phyloP scores from a whole-genome alignment of 192 early-diverging fungal species.

The Oehlia diaphana region DNA sequence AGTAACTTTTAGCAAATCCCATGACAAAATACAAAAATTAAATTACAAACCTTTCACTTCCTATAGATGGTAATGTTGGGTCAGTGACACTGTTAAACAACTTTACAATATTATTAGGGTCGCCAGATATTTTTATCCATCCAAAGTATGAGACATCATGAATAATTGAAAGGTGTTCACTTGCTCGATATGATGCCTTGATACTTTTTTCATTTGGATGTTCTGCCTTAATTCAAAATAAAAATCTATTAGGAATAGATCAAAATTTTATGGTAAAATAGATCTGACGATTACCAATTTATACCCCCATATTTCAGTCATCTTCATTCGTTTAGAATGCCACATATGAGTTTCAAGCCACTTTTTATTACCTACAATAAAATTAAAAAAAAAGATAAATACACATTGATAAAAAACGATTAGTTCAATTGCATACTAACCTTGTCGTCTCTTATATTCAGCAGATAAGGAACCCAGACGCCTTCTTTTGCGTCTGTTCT shows the following conservation, averaged over 20 bases:
- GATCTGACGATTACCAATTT: conserved; percentile 51
- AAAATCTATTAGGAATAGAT: conserved; percentile 29
- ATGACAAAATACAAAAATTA: not conserved
- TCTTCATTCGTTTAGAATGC: conserved; percentile 98
- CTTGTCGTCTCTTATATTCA: conserved; percentile 23
- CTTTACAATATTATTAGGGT: conserved; percentile 41
- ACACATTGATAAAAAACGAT: not conserved
- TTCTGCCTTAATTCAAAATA: conserved; percentile 54
- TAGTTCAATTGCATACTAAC: not conserved
- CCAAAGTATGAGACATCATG: conserved; percentile 85
- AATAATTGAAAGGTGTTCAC: conserved; percentile 69
- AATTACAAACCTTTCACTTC: conserved; percentile 36
- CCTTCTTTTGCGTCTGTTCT: conserved; percentile 21
- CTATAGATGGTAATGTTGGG: conserved; percentile 52
- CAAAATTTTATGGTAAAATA: not conserved
- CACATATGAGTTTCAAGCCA: conserved; percentile 99
- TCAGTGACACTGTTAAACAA: conserved; percentile 62
- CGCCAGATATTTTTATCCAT: conserved; percentile 72
- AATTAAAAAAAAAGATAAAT: not conserved
- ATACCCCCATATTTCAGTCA: conserved; percentile 83
- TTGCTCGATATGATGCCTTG: conserved; percentile 72
- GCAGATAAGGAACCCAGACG: not conserved
- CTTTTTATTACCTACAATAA: conserved; percentile 43
- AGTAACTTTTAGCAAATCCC: not conserved
- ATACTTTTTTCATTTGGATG: conserved; percentile 86